Evolutionary conservation across 495 filamentous ascomycete species (phyloP), one percentile per base, ranked within the genome.

Genomic region (Astrocystis sublimbata): DNA sequence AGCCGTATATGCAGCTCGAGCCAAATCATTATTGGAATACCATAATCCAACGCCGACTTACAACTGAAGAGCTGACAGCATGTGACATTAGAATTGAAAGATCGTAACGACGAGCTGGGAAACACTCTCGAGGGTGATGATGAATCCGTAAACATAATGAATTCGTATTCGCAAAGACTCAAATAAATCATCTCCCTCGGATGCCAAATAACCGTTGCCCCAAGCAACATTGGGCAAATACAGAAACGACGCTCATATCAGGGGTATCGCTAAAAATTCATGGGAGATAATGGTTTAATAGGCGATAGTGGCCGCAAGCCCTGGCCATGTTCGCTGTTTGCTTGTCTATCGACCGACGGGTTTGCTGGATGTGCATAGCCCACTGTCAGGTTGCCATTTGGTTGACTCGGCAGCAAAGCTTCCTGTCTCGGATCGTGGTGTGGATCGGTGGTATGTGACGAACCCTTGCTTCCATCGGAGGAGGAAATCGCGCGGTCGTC

Each of bases 251-350:
- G 35, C 33, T 55, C 41, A 21, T 56, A 26, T 12, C n/a, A n/a
- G n/a, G 30, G 38, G 24, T 54, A 54, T 58, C 53, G 17, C 57
- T 38, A 82, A 52, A 85, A 79, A 30, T 80, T 85, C 68, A 92
- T 82, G 24, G 89, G 89, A 15, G 88, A 91, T 45, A 92, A 77
- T 28, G 90, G 90, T 66, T 84, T 81, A 62, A 88, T 84, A 6
- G 89, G 89, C 36, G 87, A 89, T n/a, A 93, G 77, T 6, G 80
- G 81, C 26, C 79, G 74, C 49, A 84, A 19, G 36, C 80, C 77
- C 43, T 73, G 70, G 1, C 72, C 70, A 57, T 68, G 62, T 40
- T 71, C 70, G 30, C 67, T 72, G 10, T 70, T 66, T 17, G 73
- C 71, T 23, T 80, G 75, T 31, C 72, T 69, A 17, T 79, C 76